Percentiles rank a stretch among this genome's conserved stretches.
These are phyloP conservation scores for Podosphaera fusca DNA, from an alignment of 2,329 filamentous ascomycete genomes.

Conservation along the genomic window DNA sequence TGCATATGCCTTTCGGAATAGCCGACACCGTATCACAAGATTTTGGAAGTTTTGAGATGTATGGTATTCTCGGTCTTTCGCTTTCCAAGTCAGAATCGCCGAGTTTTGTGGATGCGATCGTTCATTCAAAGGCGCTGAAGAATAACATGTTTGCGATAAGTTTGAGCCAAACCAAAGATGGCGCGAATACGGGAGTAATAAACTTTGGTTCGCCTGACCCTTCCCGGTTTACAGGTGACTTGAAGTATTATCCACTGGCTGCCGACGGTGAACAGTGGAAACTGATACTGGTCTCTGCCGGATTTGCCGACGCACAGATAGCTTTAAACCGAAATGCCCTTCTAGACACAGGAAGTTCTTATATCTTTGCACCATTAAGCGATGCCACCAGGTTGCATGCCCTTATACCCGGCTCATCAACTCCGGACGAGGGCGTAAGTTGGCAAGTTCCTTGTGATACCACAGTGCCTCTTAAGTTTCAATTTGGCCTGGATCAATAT, in stretches of 20 bases:
- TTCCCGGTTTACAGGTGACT: constrained; percentile 40
- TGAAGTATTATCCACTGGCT: constrained; percentile 38
- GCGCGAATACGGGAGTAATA: constrained; percentile 48
- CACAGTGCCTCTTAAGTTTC: constrained; percentile 33
- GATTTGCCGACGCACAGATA: constrained; percentile 30
- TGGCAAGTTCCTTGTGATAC: constrained; percentile 56
- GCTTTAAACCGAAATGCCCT: constrained; percentile 24
- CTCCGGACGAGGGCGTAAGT: constrained; percentile 27
- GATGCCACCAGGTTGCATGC: constrained; percentile 47
- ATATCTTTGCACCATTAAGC: constrained; percentile 44
- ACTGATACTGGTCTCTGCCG: constrained; percentile 42
- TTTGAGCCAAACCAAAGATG: constrained; percentile 43
- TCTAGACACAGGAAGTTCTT: constrained; percentile 59
- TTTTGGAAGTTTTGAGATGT: constrained; percentile 60
- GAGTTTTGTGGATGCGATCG: constrained; percentile 43
- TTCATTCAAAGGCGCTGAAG: constrained; percentile 29
- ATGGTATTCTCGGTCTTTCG: constrained; percentile 66
- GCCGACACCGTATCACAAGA: constrained; percentile 48
- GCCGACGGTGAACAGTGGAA: constrained; percentile 38
- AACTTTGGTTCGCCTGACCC: constrained; percentile 51
- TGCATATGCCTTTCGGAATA: constrained; percentile 47
- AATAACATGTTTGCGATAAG: constrained; percentile 49
- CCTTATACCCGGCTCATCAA: constrained; percentile 31
- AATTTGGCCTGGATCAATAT: constrained; percentile 45
- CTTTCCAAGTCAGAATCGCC: constrained; percentile 31